phyloP scores from a whole-genome alignment of 2,329 filamentous ascomycete species.

The Pyrenophora seminiperda region DNA sequence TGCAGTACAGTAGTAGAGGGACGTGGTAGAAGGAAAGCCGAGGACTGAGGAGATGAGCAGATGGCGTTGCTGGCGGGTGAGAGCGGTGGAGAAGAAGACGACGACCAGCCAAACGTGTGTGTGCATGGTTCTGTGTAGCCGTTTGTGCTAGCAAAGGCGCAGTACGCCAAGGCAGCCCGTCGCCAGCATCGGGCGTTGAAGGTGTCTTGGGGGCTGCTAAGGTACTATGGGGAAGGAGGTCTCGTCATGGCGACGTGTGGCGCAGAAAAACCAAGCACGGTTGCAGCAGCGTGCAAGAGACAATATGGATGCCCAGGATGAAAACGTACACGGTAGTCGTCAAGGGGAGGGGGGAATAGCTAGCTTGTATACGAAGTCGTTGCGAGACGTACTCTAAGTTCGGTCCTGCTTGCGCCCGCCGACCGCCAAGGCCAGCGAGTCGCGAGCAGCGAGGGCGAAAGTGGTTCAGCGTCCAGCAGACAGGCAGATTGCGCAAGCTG shows the following conservation, averaged over 20 bases:
- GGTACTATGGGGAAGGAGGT: slow-evolving; percentile 5
- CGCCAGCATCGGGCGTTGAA: neutral
- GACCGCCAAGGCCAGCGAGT: slow-evolving; percentile 8
- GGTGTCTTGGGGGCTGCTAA: slow-evolving; percentile 3
- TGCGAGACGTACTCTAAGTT: too few species aligned
- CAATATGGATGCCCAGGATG: too few species aligned
- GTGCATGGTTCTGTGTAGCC: too few species aligned
- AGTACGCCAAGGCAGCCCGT: neutral
- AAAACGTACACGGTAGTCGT: too few species aligned
- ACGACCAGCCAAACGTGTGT: too few species aligned
- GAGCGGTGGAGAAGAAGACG: slow-evolving; percentile 1
- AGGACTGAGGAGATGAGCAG: too few species aligned
- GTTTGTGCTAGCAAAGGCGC: too few species aligned
- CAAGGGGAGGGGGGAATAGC: too few species aligned
- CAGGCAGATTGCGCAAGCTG: slow-evolving; percentile 24
- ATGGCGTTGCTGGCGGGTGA: neutral
- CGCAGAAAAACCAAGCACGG: neutral
- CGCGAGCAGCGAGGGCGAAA: slow-evolving; percentile 8
- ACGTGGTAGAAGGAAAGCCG: too few species aligned
- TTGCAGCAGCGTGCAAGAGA: too few species aligned
- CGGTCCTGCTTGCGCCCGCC: slow-evolving; percentile 10
- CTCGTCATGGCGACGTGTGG: slow-evolving; percentile 9
- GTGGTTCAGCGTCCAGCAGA: slow-evolving; percentile 16
- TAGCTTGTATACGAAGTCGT: slow-evolving; percentile 16
- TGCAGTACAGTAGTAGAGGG: too few species aligned